Evolutionary conservation across 2,329 filamentous ascomycete species (phyloP), one percentile per base, ranked within the genome.

Genomic region (Colletotrichum cordylinicola): DNA sequence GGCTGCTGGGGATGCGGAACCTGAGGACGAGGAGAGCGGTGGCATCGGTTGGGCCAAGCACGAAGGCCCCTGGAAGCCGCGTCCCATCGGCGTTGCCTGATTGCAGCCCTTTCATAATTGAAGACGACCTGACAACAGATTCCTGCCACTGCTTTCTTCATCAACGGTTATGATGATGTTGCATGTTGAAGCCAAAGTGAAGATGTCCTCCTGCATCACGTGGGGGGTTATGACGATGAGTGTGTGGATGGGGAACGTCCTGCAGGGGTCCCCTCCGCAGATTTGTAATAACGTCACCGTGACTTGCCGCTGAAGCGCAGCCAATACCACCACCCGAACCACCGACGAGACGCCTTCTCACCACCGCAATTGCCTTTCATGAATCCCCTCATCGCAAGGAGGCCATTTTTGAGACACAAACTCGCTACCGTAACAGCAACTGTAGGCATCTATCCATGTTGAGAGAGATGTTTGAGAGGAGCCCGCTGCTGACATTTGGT

Each of bases 21-120:
- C 55, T 7, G 67, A 72, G 13, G 75, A 79, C 33, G 72, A 64
- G 15, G 67, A 48, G 8, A 75, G 70, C 31, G 77, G 75, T 58
- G 74, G 79, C n/a, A 78, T 79, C 58, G 84, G 85, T 29, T 92
- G 91, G 91, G 84, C 84, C 27, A 83, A 84, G 72, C 90, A 88
- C 78, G 82, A 88, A 65, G 90, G 89, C 9, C 80, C 84, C 4
- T 93, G 91, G 91, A 88, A 87, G 74, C 86, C 90, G 12, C 91
- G 89, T 78, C 91, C 91, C 1, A 92, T 92, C 78, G 91, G 91
- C 7, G 84, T 89, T 68, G 86, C 89, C 10, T 92, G 79, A 84
- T 18, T 13, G 2, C 21, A 2, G 35, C 3, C 6, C 18, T 8
- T 31, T 5, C 2, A n/a, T 16, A 31, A 56, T 10, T 37, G 21